phyloP scores from a whole-genome alignment of 2,329 filamentous ascomycete genomes.

The Phaeosphaeria sp. region DNA sequence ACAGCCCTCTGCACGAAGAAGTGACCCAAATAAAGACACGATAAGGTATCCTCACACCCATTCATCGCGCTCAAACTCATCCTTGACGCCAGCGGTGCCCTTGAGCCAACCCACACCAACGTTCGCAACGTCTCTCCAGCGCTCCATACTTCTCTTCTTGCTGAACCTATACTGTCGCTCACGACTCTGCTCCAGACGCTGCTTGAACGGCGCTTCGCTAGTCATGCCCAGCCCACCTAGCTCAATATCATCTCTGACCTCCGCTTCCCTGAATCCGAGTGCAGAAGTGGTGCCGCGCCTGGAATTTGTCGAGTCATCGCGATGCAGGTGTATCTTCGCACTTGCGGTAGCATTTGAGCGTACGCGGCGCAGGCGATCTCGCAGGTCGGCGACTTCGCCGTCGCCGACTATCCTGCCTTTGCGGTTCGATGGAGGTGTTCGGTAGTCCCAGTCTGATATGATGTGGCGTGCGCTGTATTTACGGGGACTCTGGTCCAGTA shows the following conservation, averaged over 20 bases:
- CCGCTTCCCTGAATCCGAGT: constrained; percentile 46
- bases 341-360: constrained; percentile 42
- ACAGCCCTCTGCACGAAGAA: background rate
- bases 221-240: constrained; percentile 32
- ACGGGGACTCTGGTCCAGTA: constrained; percentile 54
- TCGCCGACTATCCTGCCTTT: constrained; percentile 41
- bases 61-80: constrained; percentile 34
- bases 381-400: constrained; percentile 39
- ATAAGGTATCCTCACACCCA: constrained; percentile 32
- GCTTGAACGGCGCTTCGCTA: constrained; percentile 36
- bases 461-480: constrained; percentile 43
- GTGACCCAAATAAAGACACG: background rate
- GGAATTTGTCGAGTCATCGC: constrained; percentile 29
- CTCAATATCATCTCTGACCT: constrained; percentile 47
- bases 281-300: constrained; percentile 32
- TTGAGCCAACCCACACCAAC: constrained; percentile 46
- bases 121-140: constrained; percentile 44
- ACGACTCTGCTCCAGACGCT: constrained; percentile 39
- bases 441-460: constrained; percentile 41
- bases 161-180: constrained; percentile 41
- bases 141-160: constrained; percentile 43
- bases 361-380: constrained; percentile 35
- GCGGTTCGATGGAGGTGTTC: constrained; percentile 43
- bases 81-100: constrained; percentile 31
- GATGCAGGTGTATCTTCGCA: constrained; percentile 27